Evolutionary conservation across 345 rosid species (phyloP).

Genomic region (Erodium maritimum): DNA sequence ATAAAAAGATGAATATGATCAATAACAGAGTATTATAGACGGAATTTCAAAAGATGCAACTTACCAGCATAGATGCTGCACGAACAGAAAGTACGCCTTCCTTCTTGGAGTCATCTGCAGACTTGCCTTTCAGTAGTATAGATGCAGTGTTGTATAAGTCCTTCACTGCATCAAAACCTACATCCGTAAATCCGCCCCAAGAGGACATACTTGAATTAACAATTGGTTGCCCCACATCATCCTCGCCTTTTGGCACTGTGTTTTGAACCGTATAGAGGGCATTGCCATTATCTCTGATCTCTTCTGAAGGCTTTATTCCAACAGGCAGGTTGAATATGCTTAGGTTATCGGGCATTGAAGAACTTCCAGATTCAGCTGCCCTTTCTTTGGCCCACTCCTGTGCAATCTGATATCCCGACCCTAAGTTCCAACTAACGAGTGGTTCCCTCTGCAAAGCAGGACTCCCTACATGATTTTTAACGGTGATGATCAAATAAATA

Average conservation of each 20-base stretch:
- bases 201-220: constrained; percentile 27
- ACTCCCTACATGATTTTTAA: constrained; percentile 30
- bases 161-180: constrained; percentile 39
- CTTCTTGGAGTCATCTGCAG: constrained; percentile 45
- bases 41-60: constrained; percentile 2
- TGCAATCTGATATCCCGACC: constrained; percentile 56
- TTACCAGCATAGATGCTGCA: constrained; percentile 97
- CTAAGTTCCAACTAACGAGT: constrained; percentile 49
- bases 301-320: constrained; percentile 64
- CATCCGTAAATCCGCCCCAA: constrained; percentile 29
- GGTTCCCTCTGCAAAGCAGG: constrained; percentile 55
- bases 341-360: constrained; percentile 34
- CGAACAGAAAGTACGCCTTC: constrained; percentile 74
- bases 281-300: constrained; percentile 19
- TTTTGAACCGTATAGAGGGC: constrained; percentile 17
- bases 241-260: constrained; percentile 22
- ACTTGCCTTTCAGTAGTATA: constrained; percentile 38
- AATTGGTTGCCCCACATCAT: constrained; percentile 21
- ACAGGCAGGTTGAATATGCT: constrained; percentile 72
- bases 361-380: constrained; percentile 38
- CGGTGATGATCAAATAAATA: constrained; percentile 6
- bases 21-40: neutral
- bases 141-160: constrained; percentile 49
- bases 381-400: constrained; percentile 61
- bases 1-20: neutral